Evolutionary conservation across 306 rosid species (phyloP), one percentile per base, ranked within the genome.

Genomic region (Prunus mira): DNA sequence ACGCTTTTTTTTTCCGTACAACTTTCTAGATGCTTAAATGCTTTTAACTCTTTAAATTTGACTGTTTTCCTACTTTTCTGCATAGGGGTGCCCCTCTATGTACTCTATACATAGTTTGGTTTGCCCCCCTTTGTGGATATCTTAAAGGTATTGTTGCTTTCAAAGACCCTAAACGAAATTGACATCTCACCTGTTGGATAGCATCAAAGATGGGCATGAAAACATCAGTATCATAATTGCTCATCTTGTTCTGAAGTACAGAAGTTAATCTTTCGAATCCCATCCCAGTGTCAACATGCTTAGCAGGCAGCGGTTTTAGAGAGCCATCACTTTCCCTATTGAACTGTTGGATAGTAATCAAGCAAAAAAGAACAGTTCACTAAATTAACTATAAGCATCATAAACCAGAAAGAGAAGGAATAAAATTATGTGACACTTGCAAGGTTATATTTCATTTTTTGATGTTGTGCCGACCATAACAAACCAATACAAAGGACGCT

Each of bases 261-360:
- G 99, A 95, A 64, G 98, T 92, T 84, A 95, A 78, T 75, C 99
- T 87, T 84, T 95, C 99, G 45, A 92, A 95, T 20, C 99, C 99
- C 99, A 95, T 0, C 75, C 99, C 99, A 13, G 93, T 95, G 74
- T 95, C 99, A 83, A 95, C 99, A 84, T 95, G 99, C 91, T 88
- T 95, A 64, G 99, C 95, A 28, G 99, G 99, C 41, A 95, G 84
- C 20, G 93, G 57, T 78, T 92, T 95, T 74, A 95, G 88, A 79
- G 97, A 86, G 67, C 90, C 91, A 83, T 95, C 96, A 76, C 84
- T 91, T 81, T 95, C 99, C 85, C 99, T 89, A 81, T 92, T 95
- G 77, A 81, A 95, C 99, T 95, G 84, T 85, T 57, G 41, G 76
- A 45, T 6, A 6, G 25, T 62, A 56, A 80, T 41, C 56, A 79